Base-by-base conservation (phyloP, 2,329 filamentous ascomycete species). In the Neoarthrinium moseri region DNA sequence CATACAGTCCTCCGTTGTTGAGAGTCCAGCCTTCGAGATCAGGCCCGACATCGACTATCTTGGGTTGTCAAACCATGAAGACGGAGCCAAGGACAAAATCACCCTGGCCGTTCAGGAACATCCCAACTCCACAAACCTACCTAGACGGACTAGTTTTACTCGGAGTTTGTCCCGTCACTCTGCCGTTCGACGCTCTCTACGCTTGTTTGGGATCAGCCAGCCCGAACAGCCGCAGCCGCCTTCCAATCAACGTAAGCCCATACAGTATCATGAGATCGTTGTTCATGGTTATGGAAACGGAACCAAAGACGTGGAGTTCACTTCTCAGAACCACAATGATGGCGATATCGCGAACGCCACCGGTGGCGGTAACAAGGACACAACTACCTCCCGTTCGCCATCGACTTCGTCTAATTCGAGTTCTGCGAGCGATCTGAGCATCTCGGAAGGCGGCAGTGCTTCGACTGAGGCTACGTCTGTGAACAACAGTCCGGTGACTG, bases 11-110 rank as follows among this genome's bases (percentile, higher is more conserved):
- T 6, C 38, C n/a, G n/a, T n/a, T n/a, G n/a, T n/a, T n/a, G n/a
- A n/a, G n/a, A n/a, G n/a, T n/a, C n/a, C 37, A 7, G 49, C 11
- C 23, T 43, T 57, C 10, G 75, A 77, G 48, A 75, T 80, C 48
- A 73, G 74, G 47, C 77, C 78, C 0, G 78, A 83, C 39, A 72
- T 82, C 34, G 77, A 82, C 52, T 80, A 81, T 50, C 70, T 75
- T 44, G 72, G 72, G 0, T 60, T 74, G 6, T 66, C 67, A 0
- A 70, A 73, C 47, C 61, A 63, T 39, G 48, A 55, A 50, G 43
- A 45, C 29, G 37, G 50, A 43, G 22, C 33, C 34, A 4, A 30
- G 30, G 44, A 46, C 17, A 26, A 29, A 34, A n/a, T n/a, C n/a
- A n/a, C n/a, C n/a, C n/a, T n/a, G n/a, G n/a, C n/a, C n/a, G n/a